Conservation (phyloP, 1,139 yeast species). For the Kodamaea fungicola region DNA sequence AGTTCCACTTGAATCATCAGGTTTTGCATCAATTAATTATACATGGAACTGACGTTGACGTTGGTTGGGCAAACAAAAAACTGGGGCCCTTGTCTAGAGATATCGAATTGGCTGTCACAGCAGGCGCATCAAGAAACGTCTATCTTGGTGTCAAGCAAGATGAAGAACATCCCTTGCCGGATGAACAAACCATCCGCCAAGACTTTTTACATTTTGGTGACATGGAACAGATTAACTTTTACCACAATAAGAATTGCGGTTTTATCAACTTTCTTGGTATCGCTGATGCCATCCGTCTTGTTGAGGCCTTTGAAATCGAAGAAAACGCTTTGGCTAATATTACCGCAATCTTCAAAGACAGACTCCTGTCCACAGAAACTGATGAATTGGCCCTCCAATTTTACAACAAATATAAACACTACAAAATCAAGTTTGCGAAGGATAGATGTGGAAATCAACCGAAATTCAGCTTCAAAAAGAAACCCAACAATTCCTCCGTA, state of each 20-base stretch:
- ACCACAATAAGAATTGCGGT: constrained; percentile 45
- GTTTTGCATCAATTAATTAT: constrained; percentile 44
- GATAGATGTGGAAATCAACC: constrained; percentile 50
- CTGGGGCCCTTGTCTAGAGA: constrained; percentile 40
- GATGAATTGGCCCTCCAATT: constrained; percentile 5
- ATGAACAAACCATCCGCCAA: constrained; percentile 24
- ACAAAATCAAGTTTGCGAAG: constrained; percentile 52
- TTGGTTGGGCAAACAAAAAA: constrained; percentile 47
- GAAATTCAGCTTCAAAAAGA: constrained; percentile 40
- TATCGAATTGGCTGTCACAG: constrained; percentile 42
- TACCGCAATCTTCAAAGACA: constrained; percentile 5
- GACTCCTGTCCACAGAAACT: neutral
- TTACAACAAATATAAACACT: constrained; percentile 29
- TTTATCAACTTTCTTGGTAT: constrained; percentile 44
- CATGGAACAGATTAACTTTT: constrained; percentile 46
- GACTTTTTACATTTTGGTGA: constrained; percentile 42
- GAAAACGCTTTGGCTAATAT: constrained; percentile 8
- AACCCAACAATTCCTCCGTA: constrained; percentile 13
- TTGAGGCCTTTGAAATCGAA: constrained; percentile 12
- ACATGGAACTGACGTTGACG: constrained; percentile 43
- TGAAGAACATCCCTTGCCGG: constrained; percentile 21
- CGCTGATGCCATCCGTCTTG: constrained; percentile 21
- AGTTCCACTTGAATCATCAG: constrained; percentile 43
- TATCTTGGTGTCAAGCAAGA: constrained; percentile 35
- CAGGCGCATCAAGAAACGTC: constrained; percentile 49